Conservation (phyloP, 306 rosid species). For the Hippophae tibetana region DNA sequence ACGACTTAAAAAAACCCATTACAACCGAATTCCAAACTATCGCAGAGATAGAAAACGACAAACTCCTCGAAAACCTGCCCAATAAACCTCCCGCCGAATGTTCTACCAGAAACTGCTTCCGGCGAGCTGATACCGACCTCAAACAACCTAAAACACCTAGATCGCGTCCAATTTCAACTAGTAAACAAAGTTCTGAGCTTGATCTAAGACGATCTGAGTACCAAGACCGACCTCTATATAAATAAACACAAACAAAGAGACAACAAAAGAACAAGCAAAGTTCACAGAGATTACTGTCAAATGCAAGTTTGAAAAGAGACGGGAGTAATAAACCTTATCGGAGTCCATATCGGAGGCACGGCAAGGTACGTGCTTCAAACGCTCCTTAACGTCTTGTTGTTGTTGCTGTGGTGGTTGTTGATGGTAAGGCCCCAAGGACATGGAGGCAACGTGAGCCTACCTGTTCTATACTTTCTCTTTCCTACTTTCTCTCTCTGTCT, state of each 20-base stretch:
- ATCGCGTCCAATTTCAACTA: slow-evolving; percentile 35
- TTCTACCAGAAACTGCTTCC: slow-evolving; percentile 11
- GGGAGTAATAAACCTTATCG: slow-evolving; percentile 46
- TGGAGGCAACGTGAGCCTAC: slow-evolving; percentile 51
- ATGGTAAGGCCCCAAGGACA: slow-evolving; percentile 61
- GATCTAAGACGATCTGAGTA: slow-evolving; percentile 50
- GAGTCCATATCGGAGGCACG: slow-evolving; percentile 49
- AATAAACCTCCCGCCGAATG: slow-evolving; percentile 1
- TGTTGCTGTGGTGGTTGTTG: slow-evolving; percentile 30
- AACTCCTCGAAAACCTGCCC: neutral
- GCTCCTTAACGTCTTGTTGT: slow-evolving; percentile 29
- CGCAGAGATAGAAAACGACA: neutral
- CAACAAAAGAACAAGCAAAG: neutral
- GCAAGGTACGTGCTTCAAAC: slow-evolving; percentile 28
- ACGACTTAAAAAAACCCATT: neutral
- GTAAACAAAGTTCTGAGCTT: slow-evolving; percentile 22
- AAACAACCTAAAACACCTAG: slow-evolving; percentile 20
- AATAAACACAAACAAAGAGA: neutral
- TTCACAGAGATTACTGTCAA: neutral
- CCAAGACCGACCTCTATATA: slow-evolving; percentile 1
- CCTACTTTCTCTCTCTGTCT: neutral
- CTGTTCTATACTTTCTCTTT: slow-evolving; percentile 14
- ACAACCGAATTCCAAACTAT: neutral
- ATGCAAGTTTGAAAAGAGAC: slow-evolving; percentile 5
- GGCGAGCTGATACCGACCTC: slow-evolving; percentile 24